Evolutionary conservation across 202 grass and related monocot species (phyloP), one percentile per base, ranked within the genome.

Genomic region (Schoenoplectus triqueter): DNA sequence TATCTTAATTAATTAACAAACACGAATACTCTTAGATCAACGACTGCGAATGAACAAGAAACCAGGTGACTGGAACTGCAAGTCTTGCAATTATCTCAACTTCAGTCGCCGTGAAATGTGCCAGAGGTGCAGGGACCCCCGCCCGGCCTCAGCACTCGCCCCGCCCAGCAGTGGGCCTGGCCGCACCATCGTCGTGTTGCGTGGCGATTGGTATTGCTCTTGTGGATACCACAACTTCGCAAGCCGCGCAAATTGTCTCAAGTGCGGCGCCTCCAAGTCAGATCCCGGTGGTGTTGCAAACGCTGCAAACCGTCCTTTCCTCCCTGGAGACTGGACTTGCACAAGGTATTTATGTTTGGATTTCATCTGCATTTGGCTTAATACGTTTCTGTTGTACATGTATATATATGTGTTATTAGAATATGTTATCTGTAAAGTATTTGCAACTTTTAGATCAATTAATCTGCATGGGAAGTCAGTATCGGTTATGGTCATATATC

Each of bases 191-290:
- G 89, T 90, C 67, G 83, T 98, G 67, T 88, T 91, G 17, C 93
- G 93, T 2, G 96, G 96, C 2, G 96, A 99, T 83, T 99, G 96
- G 96, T 96, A 96, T 87, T 99, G 96, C 82, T 86, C 84, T 42
- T 99, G 97, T 82, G 93, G 97, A 14, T 91, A 92, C 84, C 93
- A 92, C 85, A 99, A 99, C 90, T 99, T 92, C 62, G 93, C 97
- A 17, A 96, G 92, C 84, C 97, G 97, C 39, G 62, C 90, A 40
- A 92, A 82, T 89, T 99, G 97, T 88, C 92, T 96, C 70, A 96
- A 91, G 64, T 99, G 97, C 21, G 80, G 91, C 11, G 85, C 91
- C 6, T 68, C 91, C 0, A 81, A 92, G 0, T 81, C 79, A 0
- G 72, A 87, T 20, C 89, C 90, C 51, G 92, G 86, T 15, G 86